A percentile compares a stretch with the other conserved stretches of the same genome.
Conservation (phyloP, 345 rosid genomes). For the Eucalyptus fibrosa region DNA sequence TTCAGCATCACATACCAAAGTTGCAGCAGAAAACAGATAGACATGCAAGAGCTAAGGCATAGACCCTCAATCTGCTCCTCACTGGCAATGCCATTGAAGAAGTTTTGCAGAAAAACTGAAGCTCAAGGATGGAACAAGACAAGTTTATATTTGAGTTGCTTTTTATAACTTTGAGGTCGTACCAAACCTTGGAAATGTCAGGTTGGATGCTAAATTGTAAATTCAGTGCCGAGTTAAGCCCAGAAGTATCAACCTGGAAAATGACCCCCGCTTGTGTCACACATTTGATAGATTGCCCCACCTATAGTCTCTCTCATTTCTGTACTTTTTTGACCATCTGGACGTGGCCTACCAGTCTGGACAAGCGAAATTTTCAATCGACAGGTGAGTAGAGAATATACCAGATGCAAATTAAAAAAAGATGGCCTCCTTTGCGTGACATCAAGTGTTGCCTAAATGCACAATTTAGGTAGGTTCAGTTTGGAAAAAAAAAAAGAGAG, state of each 20-base stretch:
- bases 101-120: background rate
- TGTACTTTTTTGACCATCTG: background rate
- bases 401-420: background rate
- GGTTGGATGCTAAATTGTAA: background rate
- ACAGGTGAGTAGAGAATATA: background rate
- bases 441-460: background rate
- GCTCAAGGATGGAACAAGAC: background rate
- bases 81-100: slow-evolving; percentile 29
- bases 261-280: background rate
- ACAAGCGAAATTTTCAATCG: background rate
- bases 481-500: background rate
- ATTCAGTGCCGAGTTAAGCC: background rate
- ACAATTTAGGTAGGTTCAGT: slow-evolving; percentile 3
- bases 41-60: slow-evolving; percentile 2
- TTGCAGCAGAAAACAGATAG: slow-evolving; percentile 14
- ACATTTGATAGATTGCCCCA: background rate
- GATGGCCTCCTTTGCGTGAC: background rate
- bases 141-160: background rate
- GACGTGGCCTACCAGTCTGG: background rate
- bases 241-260: background rate
- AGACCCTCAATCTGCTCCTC: slow-evolving; percentile 5
- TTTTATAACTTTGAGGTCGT: background rate
- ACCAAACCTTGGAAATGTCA: background rate
- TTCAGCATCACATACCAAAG: background rate
- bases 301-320: background rate